Conservation (phyloP, 2,329 filamentous ascomycete species). For the Boeremia exigua region DNA sequence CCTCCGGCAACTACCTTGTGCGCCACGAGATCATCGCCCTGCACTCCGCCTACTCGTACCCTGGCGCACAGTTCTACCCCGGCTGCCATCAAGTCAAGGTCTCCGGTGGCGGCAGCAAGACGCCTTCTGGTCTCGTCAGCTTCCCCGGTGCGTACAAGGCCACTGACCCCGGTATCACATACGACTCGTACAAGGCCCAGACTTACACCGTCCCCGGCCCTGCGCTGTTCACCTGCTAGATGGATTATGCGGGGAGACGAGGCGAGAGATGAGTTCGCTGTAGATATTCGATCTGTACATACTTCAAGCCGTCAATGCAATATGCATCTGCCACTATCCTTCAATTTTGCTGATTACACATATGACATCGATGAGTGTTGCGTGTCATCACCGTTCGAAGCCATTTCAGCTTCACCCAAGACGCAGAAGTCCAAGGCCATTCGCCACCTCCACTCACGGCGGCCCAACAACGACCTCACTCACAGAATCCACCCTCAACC, state of each 20-base stretch:
- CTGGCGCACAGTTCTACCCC: constrained; percentile 64
- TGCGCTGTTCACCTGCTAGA: constrained; percentile 39
- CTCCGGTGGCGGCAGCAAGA: constrained; percentile 56
- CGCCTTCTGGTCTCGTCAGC: constrained; percentile 51
- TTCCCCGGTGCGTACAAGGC: constrained; percentile 63
- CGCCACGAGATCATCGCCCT: constrained; percentile 65
- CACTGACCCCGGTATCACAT: constrained; percentile 60
- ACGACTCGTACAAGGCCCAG: constrained; percentile 56
- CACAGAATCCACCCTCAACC: not conserved
- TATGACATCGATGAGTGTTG: not conserved
- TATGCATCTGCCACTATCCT: not conserved
- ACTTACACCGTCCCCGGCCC: constrained; percentile 40
- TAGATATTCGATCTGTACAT: constrained; percentile 19
- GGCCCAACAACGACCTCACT: constrained; percentile 6
- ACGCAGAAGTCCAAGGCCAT: not conserved
- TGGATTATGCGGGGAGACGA: not conserved
- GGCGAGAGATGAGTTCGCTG: constrained; percentile 10
- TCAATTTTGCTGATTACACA: too few relatives aligned
- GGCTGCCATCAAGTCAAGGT: constrained; percentile 65
- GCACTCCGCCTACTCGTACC: constrained; percentile 56
- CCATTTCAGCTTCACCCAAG: too few relatives aligned
- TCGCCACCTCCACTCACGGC: not conserved
- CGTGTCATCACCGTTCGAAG: too few relatives aligned
- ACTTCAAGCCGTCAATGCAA: not conserved
- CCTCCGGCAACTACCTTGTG: constrained; percentile 63